Percentiles rank a stretch among this genome's conserved stretches.
Evolutionary conservation across 805 yeast species (phyloP).

Genomic region (Naumovozyma dairenensis): DNA sequence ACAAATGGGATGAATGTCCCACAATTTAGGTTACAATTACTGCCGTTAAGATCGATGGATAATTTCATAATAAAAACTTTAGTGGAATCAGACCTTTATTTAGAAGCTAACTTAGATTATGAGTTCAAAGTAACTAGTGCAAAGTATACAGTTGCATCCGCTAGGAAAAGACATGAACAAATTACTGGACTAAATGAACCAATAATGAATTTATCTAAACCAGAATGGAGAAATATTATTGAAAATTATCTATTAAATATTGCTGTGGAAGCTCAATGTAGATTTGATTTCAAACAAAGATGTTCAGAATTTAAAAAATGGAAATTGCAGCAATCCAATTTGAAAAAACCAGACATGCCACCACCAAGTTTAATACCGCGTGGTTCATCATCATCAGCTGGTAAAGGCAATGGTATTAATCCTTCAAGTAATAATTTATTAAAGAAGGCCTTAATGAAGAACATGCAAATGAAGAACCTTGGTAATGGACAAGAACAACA

Average conservation of each 20-base stretch:
- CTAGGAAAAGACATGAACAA: conserved; percentile 40
- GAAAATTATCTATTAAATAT: conserved; percentile 58
- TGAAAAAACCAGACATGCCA: conserved; percentile 28
- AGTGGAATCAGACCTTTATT: conserved; percentile 52
- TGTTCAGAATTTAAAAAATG: conserved; percentile 39
- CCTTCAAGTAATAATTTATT: conserved; percentile 12
- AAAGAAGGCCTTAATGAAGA: conserved; percentile 29
- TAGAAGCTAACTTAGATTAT: conserved; percentile 48
- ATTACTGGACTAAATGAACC: conserved; percentile 18
- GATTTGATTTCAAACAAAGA: conserved; percentile 48
- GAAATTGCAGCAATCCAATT: conserved; percentile 25
- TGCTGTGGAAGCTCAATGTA: conserved; percentile 63
- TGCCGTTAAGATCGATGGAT: conserved; percentile 47
- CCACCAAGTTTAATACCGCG: conserved; percentile 26
- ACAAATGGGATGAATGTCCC: conserved; percentile 18
- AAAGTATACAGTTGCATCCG: conserved; percentile 47
- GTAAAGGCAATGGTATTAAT: no score
- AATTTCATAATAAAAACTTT: conserved; percentile 38
- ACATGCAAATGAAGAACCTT: conserved; percentile 11
- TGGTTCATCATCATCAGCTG: not conserved
- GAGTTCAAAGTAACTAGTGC: conserved; percentile 52
- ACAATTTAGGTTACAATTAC: conserved; percentile 37
- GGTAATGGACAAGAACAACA: conserved; percentile 1
- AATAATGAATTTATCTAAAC: conserved; percentile 34
- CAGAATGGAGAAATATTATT: conserved; percentile 66